These are phyloP conservation scores for Aspergillus terreus DNA, from an alignment of 2,329 filamentous ascomycete species.

Conservation along the genomic window DNA sequence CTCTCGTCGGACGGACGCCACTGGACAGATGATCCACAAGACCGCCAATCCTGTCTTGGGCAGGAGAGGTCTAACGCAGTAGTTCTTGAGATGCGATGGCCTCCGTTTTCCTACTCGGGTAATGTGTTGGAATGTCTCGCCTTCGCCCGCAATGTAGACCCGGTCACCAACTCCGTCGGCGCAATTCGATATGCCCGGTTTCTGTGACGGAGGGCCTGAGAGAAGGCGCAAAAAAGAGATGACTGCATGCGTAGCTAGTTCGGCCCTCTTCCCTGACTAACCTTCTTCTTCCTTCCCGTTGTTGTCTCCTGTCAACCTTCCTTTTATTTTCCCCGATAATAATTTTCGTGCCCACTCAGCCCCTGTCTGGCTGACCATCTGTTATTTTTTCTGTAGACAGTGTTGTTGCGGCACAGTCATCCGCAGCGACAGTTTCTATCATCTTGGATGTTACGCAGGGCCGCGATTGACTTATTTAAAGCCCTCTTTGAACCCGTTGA, in stretches of 20 bases:
- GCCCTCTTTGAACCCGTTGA: constrained; percentile 14
- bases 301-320: constrained; percentile 2
- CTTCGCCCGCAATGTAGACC: constrained; percentile 19
- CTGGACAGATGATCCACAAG: constrained; percentile 25
- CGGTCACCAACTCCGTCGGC: constrained; percentile 19
- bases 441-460: constrained; percentile 12
- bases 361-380: constrained; percentile 6
- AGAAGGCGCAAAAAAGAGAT: constrained; percentile 14
- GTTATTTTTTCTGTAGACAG: constrained; percentile 12
- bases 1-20: constrained; percentile 13
- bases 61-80: constrained; percentile 19
- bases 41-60: constrained; percentile 22
- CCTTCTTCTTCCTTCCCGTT: constrained; percentile 14
- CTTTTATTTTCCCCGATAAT: constrained; percentile 9
- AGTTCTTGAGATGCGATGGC: constrained; percentile 10
- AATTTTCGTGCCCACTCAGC: constrained; percentile 8
- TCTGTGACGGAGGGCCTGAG: constrained; percentile 6
- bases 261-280: constrained; percentile 11
- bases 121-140: constrained; percentile 15
- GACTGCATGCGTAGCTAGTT: constrained; percentile 16
- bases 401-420: constrained; percentile 21
- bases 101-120: constrained; percentile 10
- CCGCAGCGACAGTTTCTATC: constrained; percentile 16
- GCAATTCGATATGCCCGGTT: constrained; percentile 7
- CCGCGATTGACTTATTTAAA: constrained; percentile 19